Percentiles rank a stretch among this genome's conserved stretches.
phyloP scores from a whole-genome alignment of 179 eudicot species.

The Drosera spatulata region DNA sequence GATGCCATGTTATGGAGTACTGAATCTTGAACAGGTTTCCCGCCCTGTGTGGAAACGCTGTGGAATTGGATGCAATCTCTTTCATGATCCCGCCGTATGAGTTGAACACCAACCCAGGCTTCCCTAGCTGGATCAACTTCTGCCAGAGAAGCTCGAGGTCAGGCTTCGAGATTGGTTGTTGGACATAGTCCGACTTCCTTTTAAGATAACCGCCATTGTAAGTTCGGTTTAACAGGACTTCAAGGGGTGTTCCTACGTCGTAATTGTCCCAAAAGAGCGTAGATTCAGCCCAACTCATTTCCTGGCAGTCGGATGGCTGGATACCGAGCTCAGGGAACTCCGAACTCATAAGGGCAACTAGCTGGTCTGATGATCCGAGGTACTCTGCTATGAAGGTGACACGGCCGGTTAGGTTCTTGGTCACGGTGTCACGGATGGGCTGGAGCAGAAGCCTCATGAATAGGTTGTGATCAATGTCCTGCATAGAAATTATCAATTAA shows the following conservation, averaged over 20 bases:
- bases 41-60: conserved; percentile 20
- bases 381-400: conserved; percentile 10
- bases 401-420: background rate
- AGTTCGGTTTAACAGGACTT: conserved; percentile 1
- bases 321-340: conserved; percentile 18
- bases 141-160: conserved; percentile 10
- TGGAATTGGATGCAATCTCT: conserved; percentile 4
- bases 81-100: conserved; percentile 19
- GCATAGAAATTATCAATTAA: too few relatives aligned
- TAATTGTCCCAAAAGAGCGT: conserved; percentile 7
- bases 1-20: conserved; percentile 11
- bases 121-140: conserved; percentile 3
- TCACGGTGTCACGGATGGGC: background rate
- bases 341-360: conserved; percentile 1
- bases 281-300: conserved; percentile 25
- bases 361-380: conserved; percentile 10
- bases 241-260: background rate
- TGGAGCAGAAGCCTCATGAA: conserved; percentile 11
- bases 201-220: conserved; percentile 3
- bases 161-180: conserved; percentile 5
- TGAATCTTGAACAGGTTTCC: conserved; percentile 27
- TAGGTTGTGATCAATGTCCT: conserved; percentile 8
- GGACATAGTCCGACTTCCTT: conserved; percentile 18
- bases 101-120: conserved; percentile 8
- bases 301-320: conserved; percentile 9